Percentiles rank a stretch among this genome's conserved stretches.
Conservation (phyloP, 2,329 filamentous ascomycete species). For the Colletotrichum orbiculare region DNA sequence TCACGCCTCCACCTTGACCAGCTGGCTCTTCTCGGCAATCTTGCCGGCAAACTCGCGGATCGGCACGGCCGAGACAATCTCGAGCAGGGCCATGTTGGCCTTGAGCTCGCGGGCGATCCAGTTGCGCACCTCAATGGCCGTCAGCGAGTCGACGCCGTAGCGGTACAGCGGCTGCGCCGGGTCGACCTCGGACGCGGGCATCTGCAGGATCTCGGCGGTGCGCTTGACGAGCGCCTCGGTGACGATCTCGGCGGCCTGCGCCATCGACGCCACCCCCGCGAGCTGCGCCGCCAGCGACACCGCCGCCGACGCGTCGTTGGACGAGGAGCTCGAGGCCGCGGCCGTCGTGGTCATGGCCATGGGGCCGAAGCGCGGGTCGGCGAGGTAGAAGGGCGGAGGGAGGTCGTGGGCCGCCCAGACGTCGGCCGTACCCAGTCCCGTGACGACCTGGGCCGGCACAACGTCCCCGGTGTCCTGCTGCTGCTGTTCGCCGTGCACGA, state of each 20-base stretch:
- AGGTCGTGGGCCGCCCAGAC: background rate
- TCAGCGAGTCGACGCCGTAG: slow-evolving; percentile 11
- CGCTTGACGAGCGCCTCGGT: background rate
- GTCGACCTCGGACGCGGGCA: slow-evolving; percentile 34
- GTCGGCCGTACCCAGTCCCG: background rate
- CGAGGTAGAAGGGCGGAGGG: background rate
- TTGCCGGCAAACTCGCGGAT: slow-evolving; percentile 50
- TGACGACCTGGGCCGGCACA: background rate
- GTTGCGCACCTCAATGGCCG: slow-evolving; percentile 6
- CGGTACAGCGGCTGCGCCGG: slow-evolving; percentile 39
- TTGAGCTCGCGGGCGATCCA: slow-evolving; percentile 9
- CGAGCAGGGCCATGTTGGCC: background rate
- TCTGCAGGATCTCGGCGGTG: background rate
- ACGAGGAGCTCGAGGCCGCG: background rate
- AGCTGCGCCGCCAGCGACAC: background rate
- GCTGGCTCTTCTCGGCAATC: slow-evolving; percentile 48
- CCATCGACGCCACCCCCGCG: background rate
- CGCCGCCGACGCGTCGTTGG: background rate
- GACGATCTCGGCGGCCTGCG: slow-evolving; percentile 39
- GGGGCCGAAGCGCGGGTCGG: background rate
- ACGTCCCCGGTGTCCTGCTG: no score
- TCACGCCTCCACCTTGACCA: slow-evolving; percentile 7
- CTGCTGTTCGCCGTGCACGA: background rate
- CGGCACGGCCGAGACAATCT: slow-evolving; percentile 54
- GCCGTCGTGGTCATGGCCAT: background rate